Evolutionary conservation across 2,329 filamentous ascomycete species (phyloP).

Genomic region (Pseudomassariella vexata): DNA sequence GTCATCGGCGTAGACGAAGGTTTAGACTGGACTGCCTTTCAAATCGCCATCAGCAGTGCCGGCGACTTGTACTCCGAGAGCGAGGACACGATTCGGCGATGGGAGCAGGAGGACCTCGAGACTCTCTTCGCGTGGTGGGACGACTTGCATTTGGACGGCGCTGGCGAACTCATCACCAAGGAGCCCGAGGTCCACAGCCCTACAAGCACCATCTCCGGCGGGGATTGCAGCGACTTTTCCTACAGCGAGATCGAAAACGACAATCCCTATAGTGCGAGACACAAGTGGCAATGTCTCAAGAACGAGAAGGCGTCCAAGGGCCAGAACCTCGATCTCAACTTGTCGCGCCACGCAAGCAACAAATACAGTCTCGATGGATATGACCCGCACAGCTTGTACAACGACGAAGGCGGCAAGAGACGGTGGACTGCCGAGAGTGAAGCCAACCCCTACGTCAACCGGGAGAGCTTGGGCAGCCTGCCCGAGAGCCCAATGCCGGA

Average conservation of each 20-base stretch:
- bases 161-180: conserved; percentile 30
- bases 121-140: conserved; percentile 47
- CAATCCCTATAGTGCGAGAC: conserved; percentile 18
- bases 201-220: conserved; percentile 20
- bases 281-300: conserved; percentile 15
- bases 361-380: no score
- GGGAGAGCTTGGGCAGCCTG: conserved; percentile 35
- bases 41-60: conserved; percentile 58
- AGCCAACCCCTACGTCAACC: conserved; percentile 18
- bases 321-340: conserved; percentile 3
- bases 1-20: conserved; percentile 40
- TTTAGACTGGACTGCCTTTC: conserved; percentile 59
- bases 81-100: conserved; percentile 30
- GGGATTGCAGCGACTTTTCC: conserved; percentile 21
- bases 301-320: conserved; percentile 10
- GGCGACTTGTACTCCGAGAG: conserved; percentile 43
- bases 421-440: conserved; percentile 31
- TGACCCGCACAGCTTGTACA: conserved; percentile 13
- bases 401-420: conserved; percentile 11
- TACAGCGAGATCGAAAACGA: conserved; percentile 21
- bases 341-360: conserved; percentile 6
- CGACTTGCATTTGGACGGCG: conserved; percentile 39
- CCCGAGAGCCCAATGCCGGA: conserved; percentile 47
- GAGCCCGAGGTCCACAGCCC: conserved; percentile 24
- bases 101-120: conserved; percentile 39